Evolutionary conservation across 495 filamentous ascomycete genomes (phyloP).

Genomic region (Aspergillus indologenus): DNA sequence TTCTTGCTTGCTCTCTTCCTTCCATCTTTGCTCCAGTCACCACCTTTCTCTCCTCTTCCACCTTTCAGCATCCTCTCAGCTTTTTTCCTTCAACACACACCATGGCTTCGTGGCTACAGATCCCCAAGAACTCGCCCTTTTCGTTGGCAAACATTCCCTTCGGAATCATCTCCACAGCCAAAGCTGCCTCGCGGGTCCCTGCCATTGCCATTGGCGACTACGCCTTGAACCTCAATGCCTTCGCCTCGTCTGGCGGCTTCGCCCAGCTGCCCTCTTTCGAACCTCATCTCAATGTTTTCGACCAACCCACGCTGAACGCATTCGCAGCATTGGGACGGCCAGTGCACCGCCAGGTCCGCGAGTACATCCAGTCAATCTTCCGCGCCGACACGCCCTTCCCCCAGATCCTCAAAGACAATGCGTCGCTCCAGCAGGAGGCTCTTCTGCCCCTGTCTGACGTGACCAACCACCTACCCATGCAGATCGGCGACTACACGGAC

Average conservation of each 20-base stretch:
- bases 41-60: not conserved
- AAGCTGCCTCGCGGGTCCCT: constrained; percentile 53
- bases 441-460: constrained; percentile 58
- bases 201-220: constrained; percentile 78
- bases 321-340: constrained; percentile 76
- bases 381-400: constrained; percentile 56
- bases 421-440: constrained; percentile 46
- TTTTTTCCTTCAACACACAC: constrained; percentile 13
- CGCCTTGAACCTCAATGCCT: constrained; percentile 71
- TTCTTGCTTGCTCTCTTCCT: too few species aligned
- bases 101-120: constrained; percentile 66
- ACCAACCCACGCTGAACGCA: constrained; percentile 68
- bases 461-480: constrained; percentile 76
- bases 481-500: constrained; percentile 94
- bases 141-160: constrained; percentile 90
- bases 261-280: constrained; percentile 55
- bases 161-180: constrained; percentile 71
- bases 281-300: constrained; percentile 60
- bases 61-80: not conserved
- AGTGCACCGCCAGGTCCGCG: constrained; percentile 68
- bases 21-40: not conserved
- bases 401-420: constrained; percentile 57
- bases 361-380: constrained; percentile 71
- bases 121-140: constrained; percentile 67
- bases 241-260: constrained; percentile 60